Evolutionary conservation across 2,329 filamentous ascomycete species (phyloP).

Genomic region (Moelleriella libera): DNA sequence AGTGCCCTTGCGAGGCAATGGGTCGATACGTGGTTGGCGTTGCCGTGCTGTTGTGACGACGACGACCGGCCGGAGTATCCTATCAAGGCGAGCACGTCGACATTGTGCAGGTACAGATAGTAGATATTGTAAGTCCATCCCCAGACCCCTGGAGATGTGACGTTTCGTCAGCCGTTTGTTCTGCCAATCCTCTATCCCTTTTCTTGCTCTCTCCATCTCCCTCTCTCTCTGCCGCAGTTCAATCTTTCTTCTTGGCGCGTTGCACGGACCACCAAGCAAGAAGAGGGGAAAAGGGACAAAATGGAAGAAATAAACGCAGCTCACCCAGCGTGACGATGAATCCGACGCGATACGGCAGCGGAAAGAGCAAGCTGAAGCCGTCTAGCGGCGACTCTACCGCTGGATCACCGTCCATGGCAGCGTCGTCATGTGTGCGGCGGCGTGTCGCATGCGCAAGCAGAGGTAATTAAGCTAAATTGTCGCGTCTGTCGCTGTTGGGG

Average conservation of each 20-base stretch:
- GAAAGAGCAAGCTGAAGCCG: constrained; percentile 74
- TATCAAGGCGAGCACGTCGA: constrained; percentile 78
- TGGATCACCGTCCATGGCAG: constrained; percentile 58
- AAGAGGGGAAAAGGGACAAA: no score
- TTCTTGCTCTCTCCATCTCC: no score
- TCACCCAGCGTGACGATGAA: constrained; percentile 74
- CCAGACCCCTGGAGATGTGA: constrained; percentile 67
- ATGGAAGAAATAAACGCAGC: constrained; percentile 8
- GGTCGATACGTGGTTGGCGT: constrained; percentile 65
- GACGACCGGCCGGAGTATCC: constrained; percentile 68
- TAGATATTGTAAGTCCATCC: constrained; percentile 90
- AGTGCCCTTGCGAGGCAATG: constrained; percentile 76
- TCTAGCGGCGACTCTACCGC: constrained; percentile 61
- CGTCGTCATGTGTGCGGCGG: constrained; percentile 1
- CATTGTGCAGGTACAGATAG: constrained; percentile 63
- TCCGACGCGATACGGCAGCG: constrained; percentile 79
- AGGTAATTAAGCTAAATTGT: no score
- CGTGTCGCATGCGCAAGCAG: not conserved
- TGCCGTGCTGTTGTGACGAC: constrained; percentile 36
- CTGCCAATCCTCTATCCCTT: no score
- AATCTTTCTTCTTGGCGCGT: no score
- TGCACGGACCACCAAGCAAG: no score
- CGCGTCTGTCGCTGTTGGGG: no score
- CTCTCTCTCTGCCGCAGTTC: no score
- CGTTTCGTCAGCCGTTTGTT: not conserved